These are phyloP conservation scores for Fusarium chaquense DNA, from an alignment of 2,329 filamentous ascomycete genomes.

Conservation along the genomic window DNA sequence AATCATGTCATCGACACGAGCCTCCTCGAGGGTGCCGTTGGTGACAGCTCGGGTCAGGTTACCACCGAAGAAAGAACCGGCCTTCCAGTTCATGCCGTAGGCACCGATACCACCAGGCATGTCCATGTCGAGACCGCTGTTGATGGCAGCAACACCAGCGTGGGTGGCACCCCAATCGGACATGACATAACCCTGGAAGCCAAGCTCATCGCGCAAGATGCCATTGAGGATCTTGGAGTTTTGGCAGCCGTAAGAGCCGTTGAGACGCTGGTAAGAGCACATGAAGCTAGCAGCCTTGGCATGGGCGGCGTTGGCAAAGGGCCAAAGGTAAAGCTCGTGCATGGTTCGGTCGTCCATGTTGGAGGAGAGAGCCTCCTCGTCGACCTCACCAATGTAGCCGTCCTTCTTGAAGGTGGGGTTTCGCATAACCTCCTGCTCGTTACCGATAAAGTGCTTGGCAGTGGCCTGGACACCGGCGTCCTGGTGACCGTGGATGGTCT, in stretches of 20 bases:
- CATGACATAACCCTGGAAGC: conserved; percentile 85
- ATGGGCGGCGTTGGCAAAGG: conserved; percentile 51
- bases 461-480: conserved; percentile 55
- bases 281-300: conserved; percentile 60
- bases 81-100: conserved; percentile 48
- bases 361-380: conserved; percentile 49
- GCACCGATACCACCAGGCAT: conserved; percentile 61
- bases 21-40: conserved; percentile 58
- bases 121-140: conserved; percentile 76
- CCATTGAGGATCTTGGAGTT: conserved; percentile 82
- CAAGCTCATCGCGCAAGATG: conserved; percentile 81
- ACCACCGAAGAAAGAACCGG: conserved; percentile 59
- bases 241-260: conserved; percentile 85
- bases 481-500: conserved; percentile 52
- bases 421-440: conserved; percentile 53
- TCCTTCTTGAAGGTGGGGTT: conserved; percentile 47
- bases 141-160: conserved; percentile 72
- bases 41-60: conserved; percentile 61
- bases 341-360: conserved; percentile 71
- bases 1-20: conserved; percentile 61
- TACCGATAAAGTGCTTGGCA: conserved; percentile 56
- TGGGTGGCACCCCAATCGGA: conserved; percentile 85
- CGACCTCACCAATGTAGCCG: conserved; percentile 44
- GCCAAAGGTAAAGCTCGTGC: conserved; percentile 62
- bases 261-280: conserved; percentile 81